Conservation (phyloP, 2,329 filamentous ascomycete species). For the Trichoderma hamatum region DNA sequence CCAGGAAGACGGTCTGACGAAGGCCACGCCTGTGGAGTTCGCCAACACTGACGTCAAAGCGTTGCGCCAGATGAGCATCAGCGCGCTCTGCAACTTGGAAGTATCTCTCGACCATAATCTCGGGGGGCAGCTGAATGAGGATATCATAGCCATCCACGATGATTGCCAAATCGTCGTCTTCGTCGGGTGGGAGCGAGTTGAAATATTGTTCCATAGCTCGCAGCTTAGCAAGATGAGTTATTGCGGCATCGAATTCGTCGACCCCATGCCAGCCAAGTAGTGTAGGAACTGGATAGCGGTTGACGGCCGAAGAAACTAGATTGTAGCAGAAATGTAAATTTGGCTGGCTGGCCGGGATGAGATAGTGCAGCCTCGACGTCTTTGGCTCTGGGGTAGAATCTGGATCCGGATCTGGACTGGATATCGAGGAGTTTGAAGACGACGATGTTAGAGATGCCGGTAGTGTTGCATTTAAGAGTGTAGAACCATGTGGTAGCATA, state of each 20-base stretch:
- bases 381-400: not conserved
- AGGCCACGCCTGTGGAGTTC: conserved; percentile 38
- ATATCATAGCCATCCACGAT: conserved; percentile 66
- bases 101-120: conserved; percentile 65
- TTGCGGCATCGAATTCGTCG: conserved; percentile 41
- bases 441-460: not conserved
- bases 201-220: conserved; percentile 43
- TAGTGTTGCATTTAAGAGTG: not conserved
- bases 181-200: conserved; percentile 33
- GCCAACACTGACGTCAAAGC: conserved; percentile 48
- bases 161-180: conserved; percentile 62
- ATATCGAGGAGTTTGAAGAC: not conserved
- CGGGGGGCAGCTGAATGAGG: conserved; percentile 66
- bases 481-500: conserved; percentile 1
- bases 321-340: conserved; percentile 46
- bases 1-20: conserved; percentile 48
- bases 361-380: conserved; percentile 43
- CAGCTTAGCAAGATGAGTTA: conserved; percentile 46
- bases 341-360: conserved; percentile 44
- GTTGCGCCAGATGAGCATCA: conserved; percentile 54
- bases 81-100: conserved; percentile 56
- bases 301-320: conserved; percentile 43
- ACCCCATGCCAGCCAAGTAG: conserved; percentile 45
- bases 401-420: not conserved
- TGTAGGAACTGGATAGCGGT: conserved; percentile 43